Percentiles rank a stretch among this genome's conserved stretches.
phyloP scores from a whole-genome alignment of 139 green algal species.

The Ettlia oleoabundans region DNA sequence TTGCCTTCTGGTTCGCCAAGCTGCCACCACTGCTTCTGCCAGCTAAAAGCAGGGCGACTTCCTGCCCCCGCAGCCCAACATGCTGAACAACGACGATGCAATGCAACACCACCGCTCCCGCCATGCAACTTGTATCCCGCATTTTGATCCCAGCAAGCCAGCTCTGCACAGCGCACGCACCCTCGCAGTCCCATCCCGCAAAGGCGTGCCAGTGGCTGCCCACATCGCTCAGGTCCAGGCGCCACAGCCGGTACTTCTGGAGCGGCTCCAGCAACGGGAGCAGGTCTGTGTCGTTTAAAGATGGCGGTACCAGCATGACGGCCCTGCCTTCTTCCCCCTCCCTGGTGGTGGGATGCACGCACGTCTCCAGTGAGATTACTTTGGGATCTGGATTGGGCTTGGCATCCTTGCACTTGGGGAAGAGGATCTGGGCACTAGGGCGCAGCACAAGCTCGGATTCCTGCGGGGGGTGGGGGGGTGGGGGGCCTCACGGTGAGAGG shows the following conservation, averaged over 20 bases:
- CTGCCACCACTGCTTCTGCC: too few relatives aligned
- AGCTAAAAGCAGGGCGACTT: too few relatives aligned
- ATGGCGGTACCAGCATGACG: conserved; percentile 1
- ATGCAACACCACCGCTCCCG: too few relatives aligned
- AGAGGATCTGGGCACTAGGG: conserved; percentile 11
- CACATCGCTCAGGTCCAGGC: conserved; percentile 11
- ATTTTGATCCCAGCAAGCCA: too few relatives aligned
- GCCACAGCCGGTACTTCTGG: neutral
- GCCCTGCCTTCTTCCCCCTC: too few relatives aligned
- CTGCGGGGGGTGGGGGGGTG: neutral
- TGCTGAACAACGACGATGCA: too few relatives aligned
- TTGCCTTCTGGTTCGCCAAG: too few relatives aligned
- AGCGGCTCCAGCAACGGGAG: conserved; percentile 11
- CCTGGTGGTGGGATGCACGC: too few relatives aligned
- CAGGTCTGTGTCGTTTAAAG: conserved; percentile 22
- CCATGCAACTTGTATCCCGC: too few relatives aligned
- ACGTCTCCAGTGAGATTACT: neutral
- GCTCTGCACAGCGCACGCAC: neutral
- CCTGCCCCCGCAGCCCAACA: too few relatives aligned
- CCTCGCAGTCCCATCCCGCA: conserved; percentile 18
- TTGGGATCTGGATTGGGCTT: neutral
- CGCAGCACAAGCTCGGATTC: neutral
- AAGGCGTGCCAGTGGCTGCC: conserved; percentile 31
- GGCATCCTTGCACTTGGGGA: neutral
- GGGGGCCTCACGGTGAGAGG: neutral